phyloP scores from a whole-genome alignment of 495 filamentous ascomycete species.

The Clohesyomyces aquaticus region DNA sequence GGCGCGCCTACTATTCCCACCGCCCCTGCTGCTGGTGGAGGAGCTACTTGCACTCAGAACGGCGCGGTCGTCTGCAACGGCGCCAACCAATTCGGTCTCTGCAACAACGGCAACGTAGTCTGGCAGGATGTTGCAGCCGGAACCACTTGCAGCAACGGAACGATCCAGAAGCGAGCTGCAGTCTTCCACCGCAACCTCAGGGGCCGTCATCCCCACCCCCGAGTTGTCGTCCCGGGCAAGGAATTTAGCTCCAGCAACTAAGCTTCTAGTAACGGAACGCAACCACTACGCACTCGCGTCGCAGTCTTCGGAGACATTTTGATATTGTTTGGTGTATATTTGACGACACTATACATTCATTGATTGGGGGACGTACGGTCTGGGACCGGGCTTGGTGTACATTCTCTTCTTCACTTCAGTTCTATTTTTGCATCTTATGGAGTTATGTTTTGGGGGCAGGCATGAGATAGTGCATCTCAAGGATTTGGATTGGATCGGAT shows the following conservation, averaged over 20 bases:
- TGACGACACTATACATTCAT: background rate
- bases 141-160: slow-evolving; percentile 40
- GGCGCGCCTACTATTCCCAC: slow-evolving; percentile 18
- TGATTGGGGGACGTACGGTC: slow-evolving; percentile 5
- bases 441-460: background rate
- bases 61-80: slow-evolving; percentile 42
- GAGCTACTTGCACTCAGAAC: slow-evolving; percentile 33
- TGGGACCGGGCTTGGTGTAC: slow-evolving; percentile 14
- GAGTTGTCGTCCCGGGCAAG: slow-evolving; percentile 13
- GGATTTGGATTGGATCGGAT: background rate
- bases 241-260: background rate
- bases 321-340: background rate
- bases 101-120: slow-evolving; percentile 41
- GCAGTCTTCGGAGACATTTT: background rate
- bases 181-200: slow-evolving; percentile 7
- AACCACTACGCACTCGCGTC: background rate
- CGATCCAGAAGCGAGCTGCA: slow-evolving; percentile 32
- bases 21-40: slow-evolving; percentile 19
- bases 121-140: slow-evolving; percentile 43
- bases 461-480: background rate
- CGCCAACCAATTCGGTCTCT: slow-evolving; percentile 41
- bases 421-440: slow-evolving; percentile 7
- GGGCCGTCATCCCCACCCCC: slow-evolving; percentile 25
- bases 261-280: background rate
- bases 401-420: background rate